Evolutionary conservation across 495 filamentous ascomycete species (phyloP).

Genomic region (Neurospora sp.): DNA sequence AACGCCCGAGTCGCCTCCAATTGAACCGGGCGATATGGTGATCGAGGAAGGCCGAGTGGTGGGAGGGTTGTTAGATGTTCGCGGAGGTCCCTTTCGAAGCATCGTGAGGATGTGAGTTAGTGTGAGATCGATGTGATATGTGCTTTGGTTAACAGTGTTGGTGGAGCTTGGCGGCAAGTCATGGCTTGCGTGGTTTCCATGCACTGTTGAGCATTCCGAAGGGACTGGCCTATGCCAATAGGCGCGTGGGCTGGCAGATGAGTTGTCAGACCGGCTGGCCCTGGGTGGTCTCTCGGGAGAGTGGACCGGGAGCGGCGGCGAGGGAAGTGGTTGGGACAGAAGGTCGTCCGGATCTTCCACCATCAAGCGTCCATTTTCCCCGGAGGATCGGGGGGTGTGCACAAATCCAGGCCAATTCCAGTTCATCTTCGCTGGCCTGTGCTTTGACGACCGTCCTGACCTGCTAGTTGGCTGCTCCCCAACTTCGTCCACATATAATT

Average conservation of each 20-base stretch:
- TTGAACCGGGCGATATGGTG: slow-evolving; percentile 2
- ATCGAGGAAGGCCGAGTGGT: slow-evolving; percentile 1
- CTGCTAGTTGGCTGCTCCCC: slow-evolving; percentile 4
- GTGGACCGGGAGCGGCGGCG: slow-evolving; percentile 9
- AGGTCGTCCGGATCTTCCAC: slow-evolving; percentile 12
- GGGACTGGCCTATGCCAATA: slow-evolving; percentile 2
- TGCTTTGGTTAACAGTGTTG: background rate
- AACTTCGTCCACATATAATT: slow-evolving; percentile 1
- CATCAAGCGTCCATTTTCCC: background rate
- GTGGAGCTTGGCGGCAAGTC: background rate
- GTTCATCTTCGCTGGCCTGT: slow-evolving; percentile 8
- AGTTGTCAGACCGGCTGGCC: background rate
- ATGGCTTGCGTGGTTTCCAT: background rate
- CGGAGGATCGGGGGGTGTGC: slow-evolving; percentile 7
- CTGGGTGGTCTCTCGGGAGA: background rate
- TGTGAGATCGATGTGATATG: slow-evolving; percentile 1
- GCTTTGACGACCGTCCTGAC: background rate
- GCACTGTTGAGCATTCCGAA: background rate
- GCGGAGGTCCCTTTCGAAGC: slow-evolving; percentile 12
- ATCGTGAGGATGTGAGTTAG: slow-evolving; percentile 16
- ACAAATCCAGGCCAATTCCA: slow-evolving; percentile 30
- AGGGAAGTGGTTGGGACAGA: background rate
- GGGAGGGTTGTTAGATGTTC: background rate
- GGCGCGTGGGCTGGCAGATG: background rate
- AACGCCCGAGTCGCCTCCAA: slow-evolving; percentile 14